These are phyloP conservation scores for Fusarium austroafricanum DNA, from an alignment of 2,329 filamentous ascomycete species.

Conservation along the genomic window DNA sequence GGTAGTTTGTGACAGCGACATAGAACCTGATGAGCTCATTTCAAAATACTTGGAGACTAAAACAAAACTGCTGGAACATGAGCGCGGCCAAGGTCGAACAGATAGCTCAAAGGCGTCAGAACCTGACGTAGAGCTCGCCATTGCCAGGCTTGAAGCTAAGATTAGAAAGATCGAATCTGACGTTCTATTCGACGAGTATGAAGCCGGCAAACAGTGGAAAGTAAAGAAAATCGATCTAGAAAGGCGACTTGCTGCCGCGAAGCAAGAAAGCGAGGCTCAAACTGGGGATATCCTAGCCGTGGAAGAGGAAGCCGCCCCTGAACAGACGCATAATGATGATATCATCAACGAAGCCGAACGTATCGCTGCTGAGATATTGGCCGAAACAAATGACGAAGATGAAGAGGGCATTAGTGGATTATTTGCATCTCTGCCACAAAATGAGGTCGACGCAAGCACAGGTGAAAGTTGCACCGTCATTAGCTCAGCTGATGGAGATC, in stretches of 20 bases:
- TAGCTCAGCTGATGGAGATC: conserved; percentile 63
- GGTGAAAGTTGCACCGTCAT: conserved; percentile 69
- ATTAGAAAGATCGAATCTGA: conserved; percentile 82
- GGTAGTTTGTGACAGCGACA: conserved; percentile 72
- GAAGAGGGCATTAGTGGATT: conserved; percentile 64
- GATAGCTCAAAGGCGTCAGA: conserved; percentile 38
- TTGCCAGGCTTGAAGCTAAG: conserved; percentile 77
- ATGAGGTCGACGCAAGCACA: conserved; percentile 67
- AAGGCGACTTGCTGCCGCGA: conserved; percentile 67
- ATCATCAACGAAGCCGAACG: conserved; percentile 67
- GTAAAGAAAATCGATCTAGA: conserved; percentile 68
- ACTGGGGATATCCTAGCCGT: conserved; percentile 29
- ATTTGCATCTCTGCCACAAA: conserved; percentile 70
- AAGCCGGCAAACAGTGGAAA: conserved; percentile 75
- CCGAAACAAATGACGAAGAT: conserved; percentile 60
- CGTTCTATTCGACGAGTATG: conserved; percentile 75
- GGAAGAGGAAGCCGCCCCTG: conserved; percentile 41
- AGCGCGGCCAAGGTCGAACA: conserved; percentile 53
- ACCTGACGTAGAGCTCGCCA: conserved; percentile 56
- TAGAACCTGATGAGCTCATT: conserved; percentile 80
- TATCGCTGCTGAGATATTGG: conserved; percentile 69
- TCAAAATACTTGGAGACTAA: conserved; percentile 83
- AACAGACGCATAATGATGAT: conserved; percentile 56
- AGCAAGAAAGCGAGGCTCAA: conserved; percentile 50
- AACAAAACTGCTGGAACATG: conserved; percentile 71